Conservation (phyloP, 2,329 filamentous ascomycete species). For the Colletotrichum neosansevieriae region DNA sequence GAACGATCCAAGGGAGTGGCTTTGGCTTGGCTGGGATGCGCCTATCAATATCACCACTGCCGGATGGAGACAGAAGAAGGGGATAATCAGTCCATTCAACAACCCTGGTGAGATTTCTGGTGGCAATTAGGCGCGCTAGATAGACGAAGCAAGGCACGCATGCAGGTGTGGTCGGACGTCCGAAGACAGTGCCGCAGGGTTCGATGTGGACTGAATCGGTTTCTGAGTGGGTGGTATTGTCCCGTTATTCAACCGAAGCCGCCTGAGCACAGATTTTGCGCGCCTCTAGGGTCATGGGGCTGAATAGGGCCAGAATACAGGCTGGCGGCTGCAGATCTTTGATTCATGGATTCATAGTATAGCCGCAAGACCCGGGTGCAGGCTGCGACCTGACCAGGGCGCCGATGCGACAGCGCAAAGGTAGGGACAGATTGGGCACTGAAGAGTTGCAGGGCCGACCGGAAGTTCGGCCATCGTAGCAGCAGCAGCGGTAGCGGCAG, state of each 20-base stretch:
- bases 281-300: not conserved
- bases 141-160: slow-evolving; percentile 32
- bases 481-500: not conserved
- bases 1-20: slow-evolving; percentile 27
- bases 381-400: not conserved
- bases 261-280: slow-evolving; percentile 1
- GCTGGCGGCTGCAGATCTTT: not conserved
- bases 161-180: slow-evolving; percentile 39
- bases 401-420: slow-evolving; percentile 25
- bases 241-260: not conserved
- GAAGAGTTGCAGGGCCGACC: slow-evolving; percentile 7
- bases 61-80: slow-evolving; percentile 3
- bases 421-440: slow-evolving; percentile 11
- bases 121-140: slow-evolving; percentile 31
- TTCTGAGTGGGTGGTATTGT: not conserved
- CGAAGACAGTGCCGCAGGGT: slow-evolving; percentile 29
- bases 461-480: slow-evolving; percentile 16
- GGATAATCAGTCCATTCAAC: not conserved
- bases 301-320: not conserved
- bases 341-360: not conserved
- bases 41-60: slow-evolving; percentile 19
- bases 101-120: slow-evolving; percentile 3
- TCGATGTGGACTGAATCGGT: slow-evolving; percentile 7
- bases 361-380: slow-evolving; percentile 9
- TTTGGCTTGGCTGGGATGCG: slow-evolving; percentile 13